Evolutionary conservation across 1,139 yeast genomes (phyloP).

Genomic region (Debaryomyces singareniensis): DNA sequence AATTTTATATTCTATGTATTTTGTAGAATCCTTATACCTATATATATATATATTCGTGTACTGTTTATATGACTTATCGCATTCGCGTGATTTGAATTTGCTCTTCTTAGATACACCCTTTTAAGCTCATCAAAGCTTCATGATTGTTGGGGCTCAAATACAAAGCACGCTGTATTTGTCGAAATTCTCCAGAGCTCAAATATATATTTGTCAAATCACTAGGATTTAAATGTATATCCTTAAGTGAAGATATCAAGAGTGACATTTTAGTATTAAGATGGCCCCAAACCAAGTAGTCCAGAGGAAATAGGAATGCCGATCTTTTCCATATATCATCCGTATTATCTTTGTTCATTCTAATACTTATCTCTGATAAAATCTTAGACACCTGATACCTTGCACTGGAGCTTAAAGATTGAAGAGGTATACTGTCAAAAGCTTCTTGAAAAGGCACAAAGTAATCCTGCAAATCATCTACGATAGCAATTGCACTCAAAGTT

Average conservation of each 20-base stretch:
- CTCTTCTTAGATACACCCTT: too few relatives aligned
- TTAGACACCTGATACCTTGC: conserved; percentile 51
- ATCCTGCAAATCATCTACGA: conserved; percentile 56
- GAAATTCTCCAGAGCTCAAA: conserved; percentile 35
- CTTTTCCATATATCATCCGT: conserved; percentile 51
- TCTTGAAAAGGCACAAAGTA: conserved; percentile 59
- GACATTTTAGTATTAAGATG: conserved; percentile 46
- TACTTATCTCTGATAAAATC: conserved; percentile 48
- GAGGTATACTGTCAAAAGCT: conserved; percentile 51
- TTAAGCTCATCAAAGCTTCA: too few relatives aligned
- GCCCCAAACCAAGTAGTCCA: conserved; percentile 63
- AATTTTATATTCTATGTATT: too few relatives aligned
- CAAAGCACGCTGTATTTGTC: conserved; percentile 55
- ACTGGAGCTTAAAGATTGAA: conserved; percentile 45
- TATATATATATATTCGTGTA: too few relatives aligned
- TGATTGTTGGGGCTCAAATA: conserved; percentile 23
- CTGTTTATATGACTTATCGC: too few relatives aligned
- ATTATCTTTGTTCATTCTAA: conserved; percentile 16
- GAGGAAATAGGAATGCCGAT: conserved; percentile 69
- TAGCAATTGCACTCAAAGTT: conserved; percentile 74
- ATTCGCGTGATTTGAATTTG: too few relatives aligned
- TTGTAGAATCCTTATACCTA: too few relatives aligned
- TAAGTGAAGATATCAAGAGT: conserved; percentile 39
- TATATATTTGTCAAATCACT: conserved; percentile 48
- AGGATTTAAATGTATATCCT: conserved; percentile 47